phyloP scores from a whole-genome alignment of 495 filamentous ascomycete species.

The Aspergillus cavernicola region DNA sequence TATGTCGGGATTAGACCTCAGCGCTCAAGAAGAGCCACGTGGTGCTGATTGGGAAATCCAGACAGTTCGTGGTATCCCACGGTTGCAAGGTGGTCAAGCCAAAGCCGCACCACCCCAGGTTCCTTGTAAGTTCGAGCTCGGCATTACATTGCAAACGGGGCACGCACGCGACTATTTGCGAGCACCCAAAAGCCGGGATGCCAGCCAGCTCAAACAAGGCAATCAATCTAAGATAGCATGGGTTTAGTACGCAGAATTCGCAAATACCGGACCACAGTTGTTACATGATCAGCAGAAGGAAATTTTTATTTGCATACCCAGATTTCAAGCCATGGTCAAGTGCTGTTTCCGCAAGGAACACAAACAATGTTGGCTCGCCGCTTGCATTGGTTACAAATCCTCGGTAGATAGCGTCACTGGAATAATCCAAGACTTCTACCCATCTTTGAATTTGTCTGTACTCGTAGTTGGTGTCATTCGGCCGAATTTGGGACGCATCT shows the following conservation, averaged over 20 bases:
- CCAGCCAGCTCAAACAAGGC: slow-evolving; percentile 83
- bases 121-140: slow-evolving; percentile 63
- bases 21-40: slow-evolving; percentile 83
- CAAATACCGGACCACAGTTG: not conserved
- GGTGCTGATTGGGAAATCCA: slow-evolving; percentile 56
- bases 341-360: slow-evolving; percentile 75
- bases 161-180: slow-evolving; percentile 74
- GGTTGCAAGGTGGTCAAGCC: slow-evolving; percentile 70
- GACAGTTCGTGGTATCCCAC: slow-evolving; percentile 52
- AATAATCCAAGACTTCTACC: slow-evolving; percentile 89
- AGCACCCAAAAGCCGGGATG: slow-evolving; percentile 65
- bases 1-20: slow-evolving; percentile 73
- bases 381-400: slow-evolving; percentile 67
- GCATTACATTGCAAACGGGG: slow-evolving; percentile 60
- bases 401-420: slow-evolving; percentile 73
- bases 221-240: slow-evolving; percentile 58
- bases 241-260: slow-evolving; percentile 15
- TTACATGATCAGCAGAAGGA: not conserved
- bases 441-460: slow-evolving; percentile 47
- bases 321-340: slow-evolving; percentile 76
- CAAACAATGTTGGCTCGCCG: slow-evolving; percentile 71
- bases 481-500: slow-evolving; percentile 53
- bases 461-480: slow-evolving; percentile 21
- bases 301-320: slow-evolving; percentile 56
- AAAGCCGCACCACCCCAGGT: slow-evolving; percentile 91